Percentiles rank a stretch among this genome's conserved stretches.
Conservation (phyloP, 306 rosid species). For the Parietaria judaica region DNA sequence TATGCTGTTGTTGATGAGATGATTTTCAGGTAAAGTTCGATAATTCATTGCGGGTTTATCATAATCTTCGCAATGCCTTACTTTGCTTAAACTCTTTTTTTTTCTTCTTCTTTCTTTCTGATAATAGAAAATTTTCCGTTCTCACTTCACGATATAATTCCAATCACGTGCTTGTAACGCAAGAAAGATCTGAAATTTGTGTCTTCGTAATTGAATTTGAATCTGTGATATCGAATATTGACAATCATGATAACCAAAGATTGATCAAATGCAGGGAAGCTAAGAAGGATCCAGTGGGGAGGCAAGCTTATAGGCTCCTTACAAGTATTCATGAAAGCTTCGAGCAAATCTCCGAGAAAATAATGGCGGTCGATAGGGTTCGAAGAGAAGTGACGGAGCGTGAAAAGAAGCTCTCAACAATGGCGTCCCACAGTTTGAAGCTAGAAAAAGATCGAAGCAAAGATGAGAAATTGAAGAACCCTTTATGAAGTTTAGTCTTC, state of each 20-base stretch:
- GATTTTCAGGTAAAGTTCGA: constrained; percentile 60
- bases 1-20: constrained; percentile 75
- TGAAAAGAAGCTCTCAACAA: constrained; percentile 65
- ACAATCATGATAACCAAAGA: no score
- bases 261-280: constrained; percentile 57
- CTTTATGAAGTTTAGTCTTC: constrained; percentile 21
- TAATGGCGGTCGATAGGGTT: constrained; percentile 61
- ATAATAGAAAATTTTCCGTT: neutral
- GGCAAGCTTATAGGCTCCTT: constrained; percentile 65
- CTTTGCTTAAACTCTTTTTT: no score
- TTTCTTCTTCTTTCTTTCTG: neutral
- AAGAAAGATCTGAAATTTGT: no score
- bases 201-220: no score
- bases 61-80: neutral
- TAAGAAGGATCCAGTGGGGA: constrained; percentile 62
- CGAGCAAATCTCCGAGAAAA: constrained; percentile 66
- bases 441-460: constrained; percentile 28
- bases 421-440: constrained; percentile 41
- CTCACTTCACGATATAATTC: no score
- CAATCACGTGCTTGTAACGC: no score
- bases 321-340: constrained; percentile 69
- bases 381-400: constrained; percentile 61
- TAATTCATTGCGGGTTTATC: neutral
- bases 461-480: neutral
- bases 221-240: no score